Evolutionary conservation across 345 rosid species (phyloP), one percentile per base, ranked within the genome.

Genomic region (Eucalyptus tenuipes): DNA sequence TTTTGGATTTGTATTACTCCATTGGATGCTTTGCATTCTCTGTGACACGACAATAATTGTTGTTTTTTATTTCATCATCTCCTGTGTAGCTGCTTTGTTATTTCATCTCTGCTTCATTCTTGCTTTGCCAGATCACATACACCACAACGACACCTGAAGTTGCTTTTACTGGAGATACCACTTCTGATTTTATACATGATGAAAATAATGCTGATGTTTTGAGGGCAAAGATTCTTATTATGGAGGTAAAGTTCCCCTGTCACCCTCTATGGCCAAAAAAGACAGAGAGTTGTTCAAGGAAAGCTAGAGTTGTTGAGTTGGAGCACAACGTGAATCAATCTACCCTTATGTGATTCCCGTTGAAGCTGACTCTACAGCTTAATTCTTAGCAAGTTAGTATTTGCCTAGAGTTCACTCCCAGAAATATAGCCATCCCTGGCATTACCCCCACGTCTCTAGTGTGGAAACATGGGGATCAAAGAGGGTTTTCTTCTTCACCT

Each of bases 111-210:
- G 27, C 44, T 44, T 68, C 82, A 75, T 66, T 91, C 90, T 84
- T 87, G 75, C 92, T 33, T 90, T 91, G 88, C 85, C 96, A 98
- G 99, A 96, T 98, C 86, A 97, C 99, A 53, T 37, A 92, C 89
- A 95, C 95, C 59, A 87, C 89, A 42, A 94, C 94, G 75, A 87
- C 91, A 71, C 97, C 98, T 49, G 98, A 97, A 95, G 94, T 98
- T 82, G 98, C 99, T 85, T 98, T 98, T 92, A 98, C 99, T 3
- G 99, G 99, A 91, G 99, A 98, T 89, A 97, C 99, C 29, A 96
- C 85, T 88, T 92, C 96, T 12, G 97, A 98, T 92, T 97, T 97
- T 89, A 92, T 98, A 85, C 88, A 89, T 71, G 98, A 97, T 88
- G 94, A 94, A 80, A 86, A 64, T 57, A 97, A 98, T 84, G 80